A percentile compares a stretch with the other conserved stretches of the same genome.
These are phyloP conservation scores for Ceratobasidium sp. DNA, from an alignment of 1,284 basidiomycete species.

Conservation along the genomic window DNA sequence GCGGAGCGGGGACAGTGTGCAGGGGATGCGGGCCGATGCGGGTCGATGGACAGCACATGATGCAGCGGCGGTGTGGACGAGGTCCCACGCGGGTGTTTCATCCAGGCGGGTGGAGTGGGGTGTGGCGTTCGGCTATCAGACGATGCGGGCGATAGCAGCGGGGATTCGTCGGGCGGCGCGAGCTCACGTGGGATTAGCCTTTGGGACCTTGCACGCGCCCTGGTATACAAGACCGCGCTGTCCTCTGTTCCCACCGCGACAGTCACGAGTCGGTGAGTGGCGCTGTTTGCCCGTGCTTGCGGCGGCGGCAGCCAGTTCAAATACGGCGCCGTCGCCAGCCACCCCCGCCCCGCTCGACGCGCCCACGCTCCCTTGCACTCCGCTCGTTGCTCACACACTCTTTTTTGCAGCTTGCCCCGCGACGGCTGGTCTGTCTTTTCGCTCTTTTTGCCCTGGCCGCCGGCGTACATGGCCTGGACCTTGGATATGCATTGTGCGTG, in stretches of 20 bases:
- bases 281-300: slow-evolving; percentile 31
- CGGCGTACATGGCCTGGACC: slow-evolving; percentile 53
- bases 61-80: not conserved
- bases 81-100: slow-evolving; percentile 2
- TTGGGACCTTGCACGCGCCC: slow-evolving; percentile 22
- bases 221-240: slow-evolving; percentile 18
- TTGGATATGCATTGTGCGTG: slow-evolving; percentile 55
- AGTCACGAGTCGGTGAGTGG: slow-evolving; percentile 35
- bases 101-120: not conserved
- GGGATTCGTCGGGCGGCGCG: slow-evolving; percentile 31
- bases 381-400: slow-evolving; percentile 29
- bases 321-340: not conserved
- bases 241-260: not conserved
- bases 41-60: not conserved
- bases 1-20: not conserved
- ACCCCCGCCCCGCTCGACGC: slow-evolving; percentile 15
- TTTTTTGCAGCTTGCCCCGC: not conserved
- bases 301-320: slow-evolving; percentile 11
- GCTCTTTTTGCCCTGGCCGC: slow-evolving; percentile 54
- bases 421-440: slow-evolving; percentile 35
- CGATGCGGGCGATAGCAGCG: slow-evolving; percentile 15
- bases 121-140: slow-evolving; percentile 14
- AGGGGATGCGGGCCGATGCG: not conserved
- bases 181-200: slow-evolving; percentile 42
- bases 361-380: slow-evolving; percentile 38